phyloP scores from a whole-genome alignment of 176 grass and related monocot genomes.

The Oropetium thomaeum region DNA sequence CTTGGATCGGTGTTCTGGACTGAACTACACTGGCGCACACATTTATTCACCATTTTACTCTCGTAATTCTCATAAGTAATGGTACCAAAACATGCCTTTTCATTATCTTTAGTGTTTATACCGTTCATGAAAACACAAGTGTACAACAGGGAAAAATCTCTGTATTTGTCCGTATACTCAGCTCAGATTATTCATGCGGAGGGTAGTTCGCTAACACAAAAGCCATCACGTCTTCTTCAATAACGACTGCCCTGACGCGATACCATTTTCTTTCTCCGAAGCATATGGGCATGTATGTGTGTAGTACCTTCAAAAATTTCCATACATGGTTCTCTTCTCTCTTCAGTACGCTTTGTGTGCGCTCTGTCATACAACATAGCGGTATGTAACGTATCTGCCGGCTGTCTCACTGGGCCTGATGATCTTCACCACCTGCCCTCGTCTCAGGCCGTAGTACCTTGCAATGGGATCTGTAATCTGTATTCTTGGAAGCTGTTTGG shows the following conservation, averaged over 20 bases:
- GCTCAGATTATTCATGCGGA: not conserved
- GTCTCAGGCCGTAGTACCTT: constrained; percentile 75
- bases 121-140: constrained; percentile 20
- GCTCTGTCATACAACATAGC: constrained; percentile 64
- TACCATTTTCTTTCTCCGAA: constrained; percentile 2
- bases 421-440: constrained; percentile 85
- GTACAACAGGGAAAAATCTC: constrained; percentile 33
- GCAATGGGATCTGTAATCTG: constrained; percentile 82
- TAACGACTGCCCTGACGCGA: not conserved
- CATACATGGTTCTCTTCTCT: constrained; percentile 10
- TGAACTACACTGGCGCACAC: no score
- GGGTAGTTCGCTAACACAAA: not conserved
- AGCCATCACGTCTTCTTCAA: not conserved
- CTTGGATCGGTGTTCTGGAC: no score
- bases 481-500: constrained; percentile 77
- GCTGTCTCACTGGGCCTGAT: constrained; percentile 87
- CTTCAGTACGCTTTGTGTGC: not conserved
- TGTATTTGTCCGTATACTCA: constrained; percentile 19
- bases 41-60: not conserved
- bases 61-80: not conserved
- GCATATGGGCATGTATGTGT: constrained; percentile 20
- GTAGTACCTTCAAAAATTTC: constrained; percentile 37
- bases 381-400: constrained; percentile 85
- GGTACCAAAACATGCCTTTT: not conserved
- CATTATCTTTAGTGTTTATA: constrained; percentile 25